Conservation (phyloP, 1,139 yeast genomes). For the Taiozyma sp. region DNA sequence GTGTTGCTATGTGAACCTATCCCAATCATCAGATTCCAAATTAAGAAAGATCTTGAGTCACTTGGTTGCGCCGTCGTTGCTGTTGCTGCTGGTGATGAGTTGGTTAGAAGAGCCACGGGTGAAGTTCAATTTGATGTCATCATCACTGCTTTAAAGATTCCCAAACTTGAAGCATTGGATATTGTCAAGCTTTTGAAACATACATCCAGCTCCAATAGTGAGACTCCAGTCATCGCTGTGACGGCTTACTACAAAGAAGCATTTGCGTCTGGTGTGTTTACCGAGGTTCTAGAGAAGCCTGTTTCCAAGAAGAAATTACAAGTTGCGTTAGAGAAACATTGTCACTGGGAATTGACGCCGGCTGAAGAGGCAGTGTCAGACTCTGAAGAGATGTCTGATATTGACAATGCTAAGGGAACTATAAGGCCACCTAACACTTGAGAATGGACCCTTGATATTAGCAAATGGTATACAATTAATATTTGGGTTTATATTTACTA, state of each 20-base stretch:
- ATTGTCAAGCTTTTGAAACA: slow-evolving; percentile 72
- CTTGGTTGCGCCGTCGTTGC: slow-evolving; percentile 80
- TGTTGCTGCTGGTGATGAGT: slow-evolving; percentile 75
- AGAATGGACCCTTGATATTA: background rate
- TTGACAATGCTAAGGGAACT: background rate
- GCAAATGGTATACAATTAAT: background rate
- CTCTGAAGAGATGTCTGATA: slow-evolving; percentile 13
- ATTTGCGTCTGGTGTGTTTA: slow-evolving; percentile 45
- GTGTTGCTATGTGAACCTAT: slow-evolving; percentile 83
- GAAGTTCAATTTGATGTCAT: slow-evolving; percentile 81
- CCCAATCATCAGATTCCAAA: slow-evolving; percentile 71
- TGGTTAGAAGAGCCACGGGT: slow-evolving; percentile 77
- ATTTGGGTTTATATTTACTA: background rate
- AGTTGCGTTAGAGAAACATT: slow-evolving; percentile 22
- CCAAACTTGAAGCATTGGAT: slow-evolving; percentile 64
- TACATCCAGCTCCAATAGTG: slow-evolving; percentile 69
- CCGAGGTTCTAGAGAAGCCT: slow-evolving; percentile 74
- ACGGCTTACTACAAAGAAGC: slow-evolving; percentile 76
- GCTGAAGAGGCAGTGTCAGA: slow-evolving; percentile 25
- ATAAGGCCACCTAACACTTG: background rate
- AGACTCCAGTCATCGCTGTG: slow-evolving; percentile 73
- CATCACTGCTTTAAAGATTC: slow-evolving; percentile 65
- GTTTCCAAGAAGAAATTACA: slow-evolving; percentile 42
- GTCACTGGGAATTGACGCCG: slow-evolving; percentile 18
- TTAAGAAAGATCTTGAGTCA: slow-evolving; percentile 57